Evolutionary conservation across 1,284 basidiomycete genomes (phyloP).

Genomic region (Melampsora americana): DNA sequence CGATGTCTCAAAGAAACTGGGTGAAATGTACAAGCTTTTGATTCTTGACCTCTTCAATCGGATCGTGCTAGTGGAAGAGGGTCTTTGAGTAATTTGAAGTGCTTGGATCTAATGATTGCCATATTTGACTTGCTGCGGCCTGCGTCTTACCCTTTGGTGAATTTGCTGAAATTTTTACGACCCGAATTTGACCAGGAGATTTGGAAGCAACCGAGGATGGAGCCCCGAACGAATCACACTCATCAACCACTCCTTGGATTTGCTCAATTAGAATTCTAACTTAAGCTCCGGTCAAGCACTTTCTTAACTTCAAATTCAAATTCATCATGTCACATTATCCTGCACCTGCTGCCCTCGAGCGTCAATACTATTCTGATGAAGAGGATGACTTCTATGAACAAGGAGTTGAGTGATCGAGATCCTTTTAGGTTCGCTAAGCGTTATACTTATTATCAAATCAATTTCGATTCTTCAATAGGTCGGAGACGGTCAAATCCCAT

Average conservation of each 20-base stretch:
- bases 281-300: neutral
- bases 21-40: too few relatives aligned
- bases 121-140: too few relatives aligned
- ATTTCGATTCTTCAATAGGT: conserved; percentile 15
- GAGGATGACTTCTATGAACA: conserved; percentile 43
- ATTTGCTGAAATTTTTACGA: too few relatives aligned
- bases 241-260: neutral
- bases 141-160: too few relatives aligned
- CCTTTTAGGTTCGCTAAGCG: neutral
- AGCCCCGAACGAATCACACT: neutral
- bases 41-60: too few relatives aligned
- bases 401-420: conserved; percentile 15
- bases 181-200: too few relatives aligned
- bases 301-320: neutral
- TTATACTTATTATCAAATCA: neutral
- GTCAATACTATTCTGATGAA: conserved; percentile 42
- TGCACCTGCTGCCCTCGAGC: conserved; percentile 29
- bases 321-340: neutral
- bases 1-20: too few relatives aligned
- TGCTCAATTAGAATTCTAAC: neutral
- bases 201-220: too few relatives aligned
- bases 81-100: too few relatives aligned
- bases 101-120: too few relatives aligned
- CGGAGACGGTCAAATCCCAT: conserved; percentile 35
- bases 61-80: too few relatives aligned